phyloP scores from a whole-genome alignment of 495 filamentous ascomycete genomes.

The Acidiella bohemica region DNA sequence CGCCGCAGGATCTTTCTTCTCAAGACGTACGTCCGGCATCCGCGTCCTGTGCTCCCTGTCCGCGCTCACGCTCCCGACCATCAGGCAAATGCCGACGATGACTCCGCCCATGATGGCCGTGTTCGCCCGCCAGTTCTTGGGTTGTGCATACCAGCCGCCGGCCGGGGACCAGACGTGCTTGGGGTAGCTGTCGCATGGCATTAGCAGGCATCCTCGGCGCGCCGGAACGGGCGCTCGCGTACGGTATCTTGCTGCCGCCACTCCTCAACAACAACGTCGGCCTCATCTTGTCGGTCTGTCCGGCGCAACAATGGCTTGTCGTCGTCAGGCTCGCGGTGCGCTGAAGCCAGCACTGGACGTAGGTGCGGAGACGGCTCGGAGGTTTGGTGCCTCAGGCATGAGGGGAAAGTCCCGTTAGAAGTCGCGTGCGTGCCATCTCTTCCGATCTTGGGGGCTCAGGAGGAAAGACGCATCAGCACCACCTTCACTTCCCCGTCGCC shows the following conservation, averaged over 20 bases:
- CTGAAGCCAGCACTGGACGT: too few relatives aligned
- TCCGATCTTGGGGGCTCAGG: too few relatives aligned
- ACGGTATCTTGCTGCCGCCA: constrained; percentile 83
- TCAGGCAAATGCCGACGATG: constrained; percentile 58
- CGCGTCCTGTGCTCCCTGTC: constrained; percentile 63
- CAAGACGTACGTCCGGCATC: constrained; percentile 53
- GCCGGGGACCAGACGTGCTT: constrained; percentile 87
- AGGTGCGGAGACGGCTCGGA: too few relatives aligned
- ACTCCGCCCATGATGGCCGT: constrained; percentile 68
- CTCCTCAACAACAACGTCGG: constrained; percentile 9
- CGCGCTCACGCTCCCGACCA: constrained; percentile 69
- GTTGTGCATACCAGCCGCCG: constrained; percentile 93
- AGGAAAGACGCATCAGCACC: too few relatives aligned
- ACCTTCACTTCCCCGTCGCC: constrained; percentile 4
- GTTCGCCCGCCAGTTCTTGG: constrained; percentile 87
- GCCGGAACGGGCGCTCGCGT: constrained; percentile 29
- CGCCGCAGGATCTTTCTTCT: background rate
- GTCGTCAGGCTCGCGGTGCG: too few relatives aligned
- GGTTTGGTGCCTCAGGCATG: too few relatives aligned
- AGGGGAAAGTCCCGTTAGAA: too few relatives aligned
- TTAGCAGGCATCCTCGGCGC: background rate
- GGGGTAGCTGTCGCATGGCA: constrained; percentile 6
- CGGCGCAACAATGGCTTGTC: too few relatives aligned
- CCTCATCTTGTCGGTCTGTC: constrained; percentile 6
- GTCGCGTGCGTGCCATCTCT: too few relatives aligned